These are phyloP conservation scores for Cryptococcus sp. DNA, from an alignment of 1,284 basidiomycete genomes.

Conservation along the genomic window DNA sequence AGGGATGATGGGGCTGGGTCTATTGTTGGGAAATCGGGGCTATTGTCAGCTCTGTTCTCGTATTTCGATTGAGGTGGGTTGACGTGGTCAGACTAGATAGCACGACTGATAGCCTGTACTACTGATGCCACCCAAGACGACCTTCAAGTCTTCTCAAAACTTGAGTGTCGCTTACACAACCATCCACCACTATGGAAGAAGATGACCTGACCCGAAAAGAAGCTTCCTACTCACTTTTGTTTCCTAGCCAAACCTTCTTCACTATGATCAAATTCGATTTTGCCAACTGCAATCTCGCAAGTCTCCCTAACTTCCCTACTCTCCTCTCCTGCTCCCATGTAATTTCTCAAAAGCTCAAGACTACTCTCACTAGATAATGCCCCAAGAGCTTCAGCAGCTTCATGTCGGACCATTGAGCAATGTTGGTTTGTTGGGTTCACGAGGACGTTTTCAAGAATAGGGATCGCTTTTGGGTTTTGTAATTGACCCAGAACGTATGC, in stretches of 20 bases:
- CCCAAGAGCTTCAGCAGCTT: conserved; percentile 98
- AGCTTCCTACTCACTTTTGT: conserved; percentile 36
- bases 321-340: conserved; percentile 58
- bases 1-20: conserved; percentile 78
- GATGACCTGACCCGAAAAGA: background rate
- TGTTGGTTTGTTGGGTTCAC: conserved; percentile 54
- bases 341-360: conserved; percentile 68
- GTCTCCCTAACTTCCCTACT: conserved; percentile 88
- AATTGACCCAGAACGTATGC: conserved; percentile 97
- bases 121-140: too few relatives aligned
- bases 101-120: too few relatives aligned
- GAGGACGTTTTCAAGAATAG: conserved; percentile 73
- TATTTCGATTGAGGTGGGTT: too few relatives aligned
- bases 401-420: conserved; percentile 91
- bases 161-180: too few relatives aligned
- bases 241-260: conserved; percentile 46
- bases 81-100: too few relatives aligned
- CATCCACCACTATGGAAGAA: too few relatives aligned
- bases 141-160: too few relatives aligned
- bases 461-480: conserved; percentile 67
- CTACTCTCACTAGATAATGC: conserved; percentile 74
- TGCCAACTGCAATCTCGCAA: conserved; percentile 92
- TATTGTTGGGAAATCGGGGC: conserved; percentile 74
- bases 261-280: conserved; percentile 85
- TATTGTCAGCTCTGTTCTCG: conserved; percentile 25